These are phyloP conservation scores for Kluyveromyces siamensis DNA, from an alignment of 805 yeast genomes.

Conservation along the genomic window DNA sequence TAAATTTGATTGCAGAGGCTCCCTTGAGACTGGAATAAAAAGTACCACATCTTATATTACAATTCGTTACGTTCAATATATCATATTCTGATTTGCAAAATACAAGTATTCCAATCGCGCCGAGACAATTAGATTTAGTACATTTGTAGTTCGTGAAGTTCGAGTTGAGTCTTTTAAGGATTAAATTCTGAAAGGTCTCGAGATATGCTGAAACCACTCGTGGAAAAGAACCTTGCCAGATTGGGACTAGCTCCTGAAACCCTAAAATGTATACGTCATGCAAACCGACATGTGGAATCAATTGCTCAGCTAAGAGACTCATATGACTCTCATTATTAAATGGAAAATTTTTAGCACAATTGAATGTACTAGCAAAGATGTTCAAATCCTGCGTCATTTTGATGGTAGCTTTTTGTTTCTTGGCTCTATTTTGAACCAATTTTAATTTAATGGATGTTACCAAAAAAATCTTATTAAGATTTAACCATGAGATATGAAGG, in stretches of 20 bases:
- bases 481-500: too few relatives aligned
- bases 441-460: too few relatives aligned
- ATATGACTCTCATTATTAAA: conserved; percentile 26
- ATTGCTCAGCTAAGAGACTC: conserved; percentile 25
- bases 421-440: too few relatives aligned
- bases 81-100: conserved; percentile 32
- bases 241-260: conserved; percentile 53
- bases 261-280: conserved; percentile 48
- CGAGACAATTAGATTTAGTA: conserved; percentile 38
- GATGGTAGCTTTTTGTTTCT: not conserved
- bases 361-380: conserved; percentile 36
- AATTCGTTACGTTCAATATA: conserved; percentile 24
- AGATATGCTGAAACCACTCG: conserved; percentile 31
- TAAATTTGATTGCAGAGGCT: conserved; percentile 53
- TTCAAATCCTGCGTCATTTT: conserved; percentile 10
- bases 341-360: conserved; percentile 43
- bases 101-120: conserved; percentile 49
- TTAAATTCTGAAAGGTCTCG: conserved; percentile 27
- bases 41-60: conserved; percentile 45
- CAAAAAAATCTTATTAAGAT: too few relatives aligned
- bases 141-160: conserved; percentile 32
- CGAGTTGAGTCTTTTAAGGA: conserved; percentile 29
- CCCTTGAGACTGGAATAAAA: conserved; percentile 65
- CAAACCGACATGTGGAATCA: conserved; percentile 24
- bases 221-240: conserved; percentile 44